Evolutionary conservation across 2,329 filamentous ascomycete genomes (phyloP).

Genomic region (Chaetomium sp.): DNA sequence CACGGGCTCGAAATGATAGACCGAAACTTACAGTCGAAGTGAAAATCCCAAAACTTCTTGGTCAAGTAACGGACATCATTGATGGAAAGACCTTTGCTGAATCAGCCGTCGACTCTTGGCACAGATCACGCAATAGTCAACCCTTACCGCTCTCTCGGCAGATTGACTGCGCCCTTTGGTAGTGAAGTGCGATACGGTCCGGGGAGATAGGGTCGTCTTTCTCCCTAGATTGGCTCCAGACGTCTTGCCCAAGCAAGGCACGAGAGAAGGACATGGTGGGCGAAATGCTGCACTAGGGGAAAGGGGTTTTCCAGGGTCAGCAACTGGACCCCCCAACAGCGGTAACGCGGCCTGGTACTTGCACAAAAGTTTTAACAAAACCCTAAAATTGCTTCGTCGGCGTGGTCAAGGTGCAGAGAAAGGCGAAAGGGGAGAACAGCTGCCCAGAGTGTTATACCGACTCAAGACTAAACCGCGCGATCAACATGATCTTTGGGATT

Average conservation of each 20-base stretch:
- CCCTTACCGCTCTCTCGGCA: background rate
- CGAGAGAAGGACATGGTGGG: background rate
- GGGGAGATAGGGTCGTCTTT: background rate
- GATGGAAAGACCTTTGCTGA: background rate
- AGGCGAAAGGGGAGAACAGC: too few relatives aligned
- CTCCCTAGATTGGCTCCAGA: background rate
- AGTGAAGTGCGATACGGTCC: background rate
- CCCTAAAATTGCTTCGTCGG: too few relatives aligned
- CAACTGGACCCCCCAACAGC: too few relatives aligned
- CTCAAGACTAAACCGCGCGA: too few relatives aligned
- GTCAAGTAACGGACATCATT: background rate
- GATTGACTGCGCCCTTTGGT: background rate
- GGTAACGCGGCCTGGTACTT: too few relatives aligned
- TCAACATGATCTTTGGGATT: too few relatives aligned
- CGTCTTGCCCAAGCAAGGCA: background rate
- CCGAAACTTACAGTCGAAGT: background rate
- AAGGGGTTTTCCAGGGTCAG: too few relatives aligned
- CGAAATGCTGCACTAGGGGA: too few relatives aligned
- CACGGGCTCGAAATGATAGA: background rate
- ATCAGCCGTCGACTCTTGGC: background rate
- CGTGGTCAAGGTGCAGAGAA: too few relatives aligned
- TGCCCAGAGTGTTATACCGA: too few relatives aligned
- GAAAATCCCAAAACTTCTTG: background rate
- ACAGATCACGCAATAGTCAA: background rate
- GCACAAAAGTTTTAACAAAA: too few relatives aligned